Base-by-base conservation (phyloP, 2,329 filamentous ascomycete genomes). In the Trichoderma harzianum region DNA sequence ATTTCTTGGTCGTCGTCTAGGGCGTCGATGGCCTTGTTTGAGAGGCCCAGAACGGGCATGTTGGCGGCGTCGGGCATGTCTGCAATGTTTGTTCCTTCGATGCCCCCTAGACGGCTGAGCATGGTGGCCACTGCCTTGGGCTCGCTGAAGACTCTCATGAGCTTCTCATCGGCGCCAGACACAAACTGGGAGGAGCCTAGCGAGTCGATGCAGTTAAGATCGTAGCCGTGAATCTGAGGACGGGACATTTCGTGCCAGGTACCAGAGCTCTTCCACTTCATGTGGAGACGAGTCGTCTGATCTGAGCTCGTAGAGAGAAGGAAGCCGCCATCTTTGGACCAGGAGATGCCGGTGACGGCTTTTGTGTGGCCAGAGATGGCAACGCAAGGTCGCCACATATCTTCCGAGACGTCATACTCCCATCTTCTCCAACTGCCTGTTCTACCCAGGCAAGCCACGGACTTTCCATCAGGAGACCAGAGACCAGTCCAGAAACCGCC, bases 141-240 rank as follows among this genome's bases (percentile, higher is more conserved):
- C 82, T 97, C 91, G 78, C 92, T 91, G 81, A 99, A 99, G 2
- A 99, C 95, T 28, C 96, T 92, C 80, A 99, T 89, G n/a, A 99
- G 89, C 82, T 99, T 99, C 84, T 99, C 96, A 75, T 99, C 96
- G 3, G 96, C 96, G 7, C 96, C 96, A 3, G 95, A 97, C 26
- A 98, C 92, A 79, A 99, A 99, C 76, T 91, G 92, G 8, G 89
- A 87, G 8, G 88, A 82, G 8, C 89, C 90, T 6, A 98, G 85
- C 0, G 90, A 88, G 78, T 94, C 92, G 74, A 98, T 91, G 80
- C 96, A 98, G 84, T 98, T 99, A 69, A 99, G 87, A 80, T 99
- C 95, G 80, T 99, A 99, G 47, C 96, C 96, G 80, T 99, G 96
- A 75, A 99, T 99, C 80, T 99, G 96, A 5, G 96, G 96, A 64